phyloP scores from a whole-genome alignment of 192 early-diverging fungal genomes.

The Coemansia sp. region DNA sequence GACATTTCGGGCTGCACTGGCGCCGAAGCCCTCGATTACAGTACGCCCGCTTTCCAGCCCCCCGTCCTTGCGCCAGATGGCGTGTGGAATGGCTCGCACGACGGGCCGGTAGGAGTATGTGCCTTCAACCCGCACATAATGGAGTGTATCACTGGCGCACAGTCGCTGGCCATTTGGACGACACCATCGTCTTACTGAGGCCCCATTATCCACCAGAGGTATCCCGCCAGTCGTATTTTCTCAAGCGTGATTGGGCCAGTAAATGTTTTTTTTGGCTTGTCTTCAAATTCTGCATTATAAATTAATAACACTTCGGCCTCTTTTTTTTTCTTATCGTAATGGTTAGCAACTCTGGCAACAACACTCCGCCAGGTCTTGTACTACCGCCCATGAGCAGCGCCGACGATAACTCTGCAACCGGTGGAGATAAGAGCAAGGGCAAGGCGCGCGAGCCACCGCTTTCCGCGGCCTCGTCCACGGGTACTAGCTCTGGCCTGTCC shows the following conservation, averaged over 20 bases:
- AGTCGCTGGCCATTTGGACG: slow-evolving; percentile 35
- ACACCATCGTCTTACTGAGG: background rate
- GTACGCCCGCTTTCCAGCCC: background rate
- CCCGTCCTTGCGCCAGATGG: slow-evolving; percentile 16
- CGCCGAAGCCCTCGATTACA: background rate
- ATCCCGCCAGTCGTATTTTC: background rate
- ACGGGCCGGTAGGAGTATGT: slow-evolving; percentile 31
- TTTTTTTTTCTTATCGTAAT: background rate
- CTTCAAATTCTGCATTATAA: background rate
- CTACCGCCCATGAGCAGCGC: background rate
- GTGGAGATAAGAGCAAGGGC: slow-evolving; percentile 13
- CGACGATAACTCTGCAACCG: slow-evolving; percentile 6
- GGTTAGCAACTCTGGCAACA: slow-evolving; percentile 5
- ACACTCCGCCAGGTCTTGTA: background rate
- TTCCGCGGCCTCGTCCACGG: background rate
- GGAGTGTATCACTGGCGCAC: slow-evolving; percentile 38
- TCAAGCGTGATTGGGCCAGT: background rate
- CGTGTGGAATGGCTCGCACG: slow-evolving; percentile 31
- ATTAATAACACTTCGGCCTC: background rate
- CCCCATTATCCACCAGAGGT: background rate
- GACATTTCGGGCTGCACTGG: slow-evolving; percentile 6
- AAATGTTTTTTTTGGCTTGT: background rate
- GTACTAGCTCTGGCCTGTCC: background rate
- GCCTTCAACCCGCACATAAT: slow-evolving; percentile 41
- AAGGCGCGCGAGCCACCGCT: slow-evolving; percentile 12